phyloP scores from a whole-genome alignment of 176 grass and related monocot genomes.

The Olyra latifolia region DNA sequence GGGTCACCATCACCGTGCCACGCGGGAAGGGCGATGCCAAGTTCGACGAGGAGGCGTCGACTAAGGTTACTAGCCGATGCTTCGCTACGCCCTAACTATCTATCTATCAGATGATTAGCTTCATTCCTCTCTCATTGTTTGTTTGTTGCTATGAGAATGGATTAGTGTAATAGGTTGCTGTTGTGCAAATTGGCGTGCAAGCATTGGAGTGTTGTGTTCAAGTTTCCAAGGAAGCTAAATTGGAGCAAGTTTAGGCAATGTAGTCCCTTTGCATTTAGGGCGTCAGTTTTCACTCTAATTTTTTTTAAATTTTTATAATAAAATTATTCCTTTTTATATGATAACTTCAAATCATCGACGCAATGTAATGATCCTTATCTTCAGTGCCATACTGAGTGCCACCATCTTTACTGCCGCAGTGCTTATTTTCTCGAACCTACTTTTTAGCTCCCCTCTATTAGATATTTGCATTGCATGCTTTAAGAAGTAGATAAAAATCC shows the following conservation, averaged over 20 bases:
- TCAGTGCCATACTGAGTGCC: not conserved
- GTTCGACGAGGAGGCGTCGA: slow-evolving; percentile 68
- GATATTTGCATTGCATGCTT: not conserved
- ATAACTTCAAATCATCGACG: no score
- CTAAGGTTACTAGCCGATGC: slow-evolving; percentile 50
- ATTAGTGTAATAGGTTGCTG: not conserved
- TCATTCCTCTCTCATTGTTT: no score
- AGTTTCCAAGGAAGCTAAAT: not conserved
- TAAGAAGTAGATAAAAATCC: not conserved
- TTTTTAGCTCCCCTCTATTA: not conserved
- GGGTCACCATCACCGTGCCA: slow-evolving; percentile 66
- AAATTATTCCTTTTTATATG: no score
- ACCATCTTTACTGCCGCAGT: not conserved
- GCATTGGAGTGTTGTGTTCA: not conserved
- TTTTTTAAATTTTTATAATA: no score
- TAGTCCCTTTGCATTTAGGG: not conserved
- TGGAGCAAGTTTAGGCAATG: not conserved
- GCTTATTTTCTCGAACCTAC: not conserved
- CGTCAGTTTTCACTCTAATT: no score
- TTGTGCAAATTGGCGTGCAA: not conserved
- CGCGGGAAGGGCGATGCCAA: slow-evolving; percentile 61
- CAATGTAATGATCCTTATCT: not conserved
- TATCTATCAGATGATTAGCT: not conserved
- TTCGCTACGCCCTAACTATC: not conserved
- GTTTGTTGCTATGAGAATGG: not conserved